Evolutionary conservation across 305 asterid genomes (phyloP).

Genomic region (Plantago lanceolata): DNA sequence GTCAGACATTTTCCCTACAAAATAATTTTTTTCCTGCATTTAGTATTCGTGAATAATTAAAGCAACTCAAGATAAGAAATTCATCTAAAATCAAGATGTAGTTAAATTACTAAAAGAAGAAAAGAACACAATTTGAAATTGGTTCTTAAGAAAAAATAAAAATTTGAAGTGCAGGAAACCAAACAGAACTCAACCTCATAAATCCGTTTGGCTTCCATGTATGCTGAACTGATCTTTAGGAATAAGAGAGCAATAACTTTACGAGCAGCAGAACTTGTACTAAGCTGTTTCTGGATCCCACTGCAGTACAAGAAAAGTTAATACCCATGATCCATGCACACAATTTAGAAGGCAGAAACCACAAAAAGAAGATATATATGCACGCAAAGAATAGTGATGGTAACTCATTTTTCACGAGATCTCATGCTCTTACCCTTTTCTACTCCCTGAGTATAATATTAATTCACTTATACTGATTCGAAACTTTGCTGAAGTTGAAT

Average conservation of each 20-base stretch:
- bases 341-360: not conserved
- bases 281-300: conserved; percentile 84
- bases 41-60: too few relatives aligned
- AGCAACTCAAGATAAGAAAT: conserved; percentile 19
- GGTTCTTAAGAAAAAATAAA: conserved; percentile 10
- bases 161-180: conserved; percentile 17
- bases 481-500: not conserved
- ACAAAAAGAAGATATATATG: not conserved
- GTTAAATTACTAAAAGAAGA: too few relatives aligned
- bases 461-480: too few relatives aligned
- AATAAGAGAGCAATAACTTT: conserved; percentile 66
- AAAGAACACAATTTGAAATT: too few relatives aligned
- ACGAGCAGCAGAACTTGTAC: conserved; percentile 55
- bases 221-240: conserved; percentile 71
- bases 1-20: conserved; percentile 83
- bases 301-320: conserved; percentile 37
- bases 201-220: conserved; percentile 83
- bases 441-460: not conserved
- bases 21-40: too few relatives aligned
- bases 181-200: conserved; percentile 56
- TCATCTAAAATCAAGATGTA: too few relatives aligned
- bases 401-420: not conserved
- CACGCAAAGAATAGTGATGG: not conserved
- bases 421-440: not conserved
- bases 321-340: conserved; percentile 11